Conservation (phyloP, 306 rosid species). For the Sicyos edulis region DNA sequence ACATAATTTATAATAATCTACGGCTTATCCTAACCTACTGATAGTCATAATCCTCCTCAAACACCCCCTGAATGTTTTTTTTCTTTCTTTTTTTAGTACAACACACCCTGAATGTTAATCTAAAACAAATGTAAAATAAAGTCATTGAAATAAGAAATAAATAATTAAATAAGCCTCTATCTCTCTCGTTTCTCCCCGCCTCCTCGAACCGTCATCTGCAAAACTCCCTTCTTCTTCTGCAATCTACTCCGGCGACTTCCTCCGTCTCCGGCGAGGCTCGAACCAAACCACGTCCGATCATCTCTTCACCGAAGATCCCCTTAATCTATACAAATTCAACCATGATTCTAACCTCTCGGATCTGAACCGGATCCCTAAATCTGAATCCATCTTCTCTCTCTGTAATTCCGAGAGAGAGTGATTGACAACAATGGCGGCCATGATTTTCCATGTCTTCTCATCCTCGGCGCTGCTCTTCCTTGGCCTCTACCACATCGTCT, state of each 20-base stretch:
- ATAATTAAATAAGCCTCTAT: background rate
- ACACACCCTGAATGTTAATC: no score
- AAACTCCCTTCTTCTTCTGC: constrained; percentile 10
- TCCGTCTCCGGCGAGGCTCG: background rate
- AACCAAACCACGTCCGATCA: background rate
- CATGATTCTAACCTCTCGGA: background rate
- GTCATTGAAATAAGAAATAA: no score
- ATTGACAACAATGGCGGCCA: constrained; percentile 33
- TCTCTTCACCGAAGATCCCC: background rate
- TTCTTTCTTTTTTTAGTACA: no score
- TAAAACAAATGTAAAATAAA: no score
- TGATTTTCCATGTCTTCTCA: constrained; percentile 46
- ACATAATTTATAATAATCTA: no score
- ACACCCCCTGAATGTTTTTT: no score
- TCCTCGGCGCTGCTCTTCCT: constrained; percentile 41
- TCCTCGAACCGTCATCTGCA: constrained; percentile 8
- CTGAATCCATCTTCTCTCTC: constrained; percentile 14
- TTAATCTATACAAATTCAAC: background rate
- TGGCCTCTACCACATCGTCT: constrained; percentile 64
- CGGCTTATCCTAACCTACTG: no score
- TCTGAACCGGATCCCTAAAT: constrained; percentile 16
- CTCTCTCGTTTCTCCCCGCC: background rate
- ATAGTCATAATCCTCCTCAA: no score
- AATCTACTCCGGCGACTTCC: background rate
- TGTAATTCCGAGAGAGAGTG: constrained; percentile 7